Base-by-base conservation (phyloP, 1,284 basidiomycete species). In the Sphaerobolus stellatus region DNA sequence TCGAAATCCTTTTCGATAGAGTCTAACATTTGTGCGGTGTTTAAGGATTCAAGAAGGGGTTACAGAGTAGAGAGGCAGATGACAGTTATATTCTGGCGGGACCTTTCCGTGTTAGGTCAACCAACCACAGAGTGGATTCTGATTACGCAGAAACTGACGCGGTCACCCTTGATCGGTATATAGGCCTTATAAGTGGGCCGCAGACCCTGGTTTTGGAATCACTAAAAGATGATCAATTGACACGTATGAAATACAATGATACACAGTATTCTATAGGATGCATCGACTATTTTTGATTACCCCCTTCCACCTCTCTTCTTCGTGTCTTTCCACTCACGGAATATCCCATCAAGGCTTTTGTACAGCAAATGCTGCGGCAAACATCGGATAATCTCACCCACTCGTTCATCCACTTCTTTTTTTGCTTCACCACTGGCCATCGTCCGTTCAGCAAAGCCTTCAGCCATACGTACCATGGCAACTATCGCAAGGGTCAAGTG, bases 401-500 rank as follows among this genome's bases (percentile, higher is more conserved):
- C 81, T 60, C 84, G 83, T 59, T 86, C 86, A 66, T 94, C 87
- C 7, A 87, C 85, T 62, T 89, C 86, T 7, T 66, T 71, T 64
- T 81, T 84, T 36, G 85, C 86, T 61, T 82, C 81, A 48, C 73
- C 70, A 9, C 84, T 82, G 24, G 87, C 88, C 11, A 71, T 62
- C 1, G 86, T 85, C 64, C 85, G 86, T 64, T 78, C 74, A 4
- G 92, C 92, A 65, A 86, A 94, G 62, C 94, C 90, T 51, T 87
- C 76, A 6, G 88, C 79, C 73, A 96, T 82, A 34, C 90, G 81
- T 73, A 93, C 94, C 68, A 98, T 83, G 7, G 93, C 92, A 56
- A 97, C 76, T 25, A 98, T 91, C 4, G 94, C 92, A 22, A 98
- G 79, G 7, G 89, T 92, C 30, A 96, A 89, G 63, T 95, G 94